These are phyloP conservation scores for Blastobotrys apis DNA, from an alignment of 1,139 yeast species.

Conservation along the genomic window DNA sequence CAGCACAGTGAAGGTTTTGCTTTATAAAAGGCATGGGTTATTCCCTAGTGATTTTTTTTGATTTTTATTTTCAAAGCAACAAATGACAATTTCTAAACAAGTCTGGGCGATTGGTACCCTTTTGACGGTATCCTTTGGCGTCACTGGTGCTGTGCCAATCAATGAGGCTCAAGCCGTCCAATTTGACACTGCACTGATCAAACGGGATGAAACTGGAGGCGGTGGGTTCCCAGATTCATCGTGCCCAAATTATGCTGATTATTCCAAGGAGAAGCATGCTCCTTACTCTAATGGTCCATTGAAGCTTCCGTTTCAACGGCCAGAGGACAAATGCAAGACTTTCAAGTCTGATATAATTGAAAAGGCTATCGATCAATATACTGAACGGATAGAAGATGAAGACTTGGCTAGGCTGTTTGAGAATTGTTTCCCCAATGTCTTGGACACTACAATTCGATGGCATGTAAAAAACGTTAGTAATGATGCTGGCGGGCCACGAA, in stretches of 20 bases:
- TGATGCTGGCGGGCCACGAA: too few relatives aligned
- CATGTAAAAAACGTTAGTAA: too few relatives aligned
- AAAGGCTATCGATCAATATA: constrained; percentile 51
- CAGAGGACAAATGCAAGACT: constrained; percentile 66
- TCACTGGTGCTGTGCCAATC: too few relatives aligned
- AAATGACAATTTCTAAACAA: too few relatives aligned
- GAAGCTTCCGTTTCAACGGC: constrained; percentile 69
- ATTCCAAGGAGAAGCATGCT: constrained; percentile 35
- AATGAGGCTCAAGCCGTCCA: too few relatives aligned
- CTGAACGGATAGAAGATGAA: constrained; percentile 46
- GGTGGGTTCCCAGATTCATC: constrained; percentile 13
- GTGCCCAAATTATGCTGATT: constrained; percentile 40
- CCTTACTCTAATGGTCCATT: constrained; percentile 37
- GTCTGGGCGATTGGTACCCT: too few relatives aligned
- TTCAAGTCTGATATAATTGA: constrained; percentile 64
- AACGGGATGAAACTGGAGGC: not conserved
- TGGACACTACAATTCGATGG: constrained; percentile 84
- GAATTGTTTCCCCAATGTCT: constrained; percentile 80
- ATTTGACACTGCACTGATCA: too few relatives aligned
- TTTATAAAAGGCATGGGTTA: too few relatives aligned
- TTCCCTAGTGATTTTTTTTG: too few relatives aligned
- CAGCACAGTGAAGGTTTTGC: too few relatives aligned
- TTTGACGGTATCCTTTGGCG: too few relatives aligned
- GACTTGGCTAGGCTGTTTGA: constrained; percentile 75
- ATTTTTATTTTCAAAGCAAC: too few relatives aligned